Evolutionary conservation across 495 filamentous ascomycete species (phyloP), one percentile per base, ranked within the genome.

Genomic region (Hypoxylon crocopeplum): DNA sequence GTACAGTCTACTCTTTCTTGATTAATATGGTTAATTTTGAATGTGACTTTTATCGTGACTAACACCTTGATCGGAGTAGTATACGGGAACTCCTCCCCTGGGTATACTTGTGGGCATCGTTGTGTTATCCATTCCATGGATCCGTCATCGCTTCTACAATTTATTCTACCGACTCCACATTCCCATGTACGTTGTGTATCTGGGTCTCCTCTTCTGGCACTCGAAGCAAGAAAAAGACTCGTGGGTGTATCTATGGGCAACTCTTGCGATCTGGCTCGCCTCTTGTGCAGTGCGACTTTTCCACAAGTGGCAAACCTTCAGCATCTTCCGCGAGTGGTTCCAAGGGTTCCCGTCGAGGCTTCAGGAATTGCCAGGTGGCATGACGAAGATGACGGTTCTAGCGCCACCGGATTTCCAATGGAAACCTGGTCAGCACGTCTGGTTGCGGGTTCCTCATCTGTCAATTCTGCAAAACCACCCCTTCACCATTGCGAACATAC

Each of bases 131-230:
- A 41, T 77, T 2, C 72, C 70, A 3, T 64, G 44, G 29, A 68
- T 75, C 13, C 69, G 72, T 7, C 55, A 69, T 33, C 61, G 54
- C 12, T 53, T 69, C 40, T 92, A 92, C 59, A 89, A 92, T 63
- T 75, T 88, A 5, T 92, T 92, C 60, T 79, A 88, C 11, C 72
- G 82, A 29, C 62, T 87, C 7, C 89, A 92, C 59, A 83, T 89
- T 5, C 82, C 87, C 0, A 79, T 85, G 12, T 83, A 88, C 0
- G 78, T 89, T 19, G 74, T 87, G 3, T 89, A 86, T 62, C 70
- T 92, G 13, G 88, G 77, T 1, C 84, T 91, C 76, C 74, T 92
- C 7, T 89, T 92, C 70, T 92, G 89, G 89, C 89, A 92, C 66
- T 88, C 84, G 57, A 78, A 84, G 48, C 88, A 91, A 56, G 88